A percentile compares a stretch with the other conserved stretches of the same genome.
Evolutionary conservation across 2,329 filamentous ascomycete genomes (phyloP).

Genomic region (Cordyceps militaris): DNA sequence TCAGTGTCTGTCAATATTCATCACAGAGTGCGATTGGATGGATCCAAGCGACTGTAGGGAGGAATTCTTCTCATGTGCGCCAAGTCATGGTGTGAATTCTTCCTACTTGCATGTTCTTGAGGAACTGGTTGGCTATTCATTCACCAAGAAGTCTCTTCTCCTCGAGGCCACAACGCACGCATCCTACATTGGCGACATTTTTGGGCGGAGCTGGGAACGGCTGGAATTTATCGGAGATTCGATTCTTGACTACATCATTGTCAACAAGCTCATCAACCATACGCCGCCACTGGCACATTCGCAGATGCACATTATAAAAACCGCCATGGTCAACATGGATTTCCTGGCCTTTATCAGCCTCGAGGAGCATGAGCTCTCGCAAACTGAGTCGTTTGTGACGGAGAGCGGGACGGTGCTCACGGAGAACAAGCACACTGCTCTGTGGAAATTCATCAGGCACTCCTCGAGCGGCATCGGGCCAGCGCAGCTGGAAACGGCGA

Average conservation of each 20-base stretch:
- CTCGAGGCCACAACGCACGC: conserved; percentile 76
- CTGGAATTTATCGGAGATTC: conserved; percentile 87
- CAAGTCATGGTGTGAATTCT: conserved; percentile 29
- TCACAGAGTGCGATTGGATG: conserved; percentile 52
- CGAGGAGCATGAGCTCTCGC: conserved; percentile 33
- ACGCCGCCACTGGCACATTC: conserved; percentile 37
- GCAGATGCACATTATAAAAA: conserved; percentile 70
- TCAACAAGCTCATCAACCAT: conserved; percentile 49
- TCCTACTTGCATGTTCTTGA: conserved; percentile 48
- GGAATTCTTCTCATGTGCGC: conserved; percentile 37
- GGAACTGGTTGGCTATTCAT: conserved; percentile 61
- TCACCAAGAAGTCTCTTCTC: conserved; percentile 60
- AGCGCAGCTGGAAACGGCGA: conserved; percentile 36
- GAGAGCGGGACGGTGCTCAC: conserved; percentile 16
- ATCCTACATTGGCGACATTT: conserved; percentile 45
- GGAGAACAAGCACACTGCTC: conserved; percentile 28
- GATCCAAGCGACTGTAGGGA: conserved; percentile 34
- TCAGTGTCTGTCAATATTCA: conserved; percentile 57
- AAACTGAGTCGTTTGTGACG: conserved; percentile 15
- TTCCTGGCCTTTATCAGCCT: conserved; percentile 74
- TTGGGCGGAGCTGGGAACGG: conserved; percentile 50
- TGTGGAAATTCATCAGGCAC: conserved; percentile 68
- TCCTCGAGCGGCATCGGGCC: conserved; percentile 39
- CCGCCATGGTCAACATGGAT: conserved; percentile 70
- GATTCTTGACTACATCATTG: conserved; percentile 71